These are phyloP conservation scores for Diddensiella transvaalensis DNA, from an alignment of 805 yeast genomes.

Conservation along the genomic window DNA sequence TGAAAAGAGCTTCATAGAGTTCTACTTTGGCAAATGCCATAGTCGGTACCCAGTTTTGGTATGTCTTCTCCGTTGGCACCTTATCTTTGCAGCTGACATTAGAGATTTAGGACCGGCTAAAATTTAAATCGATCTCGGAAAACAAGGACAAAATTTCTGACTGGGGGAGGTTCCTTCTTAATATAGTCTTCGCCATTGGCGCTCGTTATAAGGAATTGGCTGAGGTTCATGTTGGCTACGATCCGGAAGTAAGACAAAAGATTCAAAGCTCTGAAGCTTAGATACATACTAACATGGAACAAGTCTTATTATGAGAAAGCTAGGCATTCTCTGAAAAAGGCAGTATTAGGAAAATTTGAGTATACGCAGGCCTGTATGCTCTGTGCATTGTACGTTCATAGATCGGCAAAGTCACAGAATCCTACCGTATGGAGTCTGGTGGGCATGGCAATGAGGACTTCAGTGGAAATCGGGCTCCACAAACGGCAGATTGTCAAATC, in stretches of 20 bases:
- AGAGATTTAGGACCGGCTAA: slow-evolving; percentile 3
- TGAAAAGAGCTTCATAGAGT: slow-evolving; percentile 5
- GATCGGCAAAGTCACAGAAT: slow-evolving; percentile 3
- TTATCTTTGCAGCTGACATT: no score
- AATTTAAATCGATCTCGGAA: not conserved
- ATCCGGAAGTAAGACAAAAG: slow-evolving; percentile 5
- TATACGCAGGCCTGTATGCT: slow-evolving; percentile 14
- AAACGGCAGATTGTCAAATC: slow-evolving; percentile 9
- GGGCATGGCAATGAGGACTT: slow-evolving; percentile 17
- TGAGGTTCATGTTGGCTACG: slow-evolving; percentile 3
- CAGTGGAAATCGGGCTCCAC: slow-evolving; percentile 17
- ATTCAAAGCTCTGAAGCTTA: not conserved
- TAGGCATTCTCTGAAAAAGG: slow-evolving; percentile 3
- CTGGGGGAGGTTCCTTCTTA: slow-evolving; percentile 13
- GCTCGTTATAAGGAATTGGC: slow-evolving; percentile 12
- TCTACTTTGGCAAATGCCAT: slow-evolving; percentile 10
- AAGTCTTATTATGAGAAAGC: slow-evolving; percentile 10
- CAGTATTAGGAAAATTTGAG: slow-evolving; percentile 4
- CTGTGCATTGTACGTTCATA: slow-evolving; percentile 11
- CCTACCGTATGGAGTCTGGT: slow-evolving; percentile 15
- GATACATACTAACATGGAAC: no score
- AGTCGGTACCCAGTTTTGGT: slow-evolving; percentile 12
- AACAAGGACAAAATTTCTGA: not conserved
- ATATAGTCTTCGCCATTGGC: slow-evolving; percentile 16
- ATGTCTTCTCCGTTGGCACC: not conserved